Percentiles rank a stretch among this genome's conserved stretches.
phyloP scores from a whole-genome alignment of 805 yeast species.

The Teunomyces atbi region DNA sequence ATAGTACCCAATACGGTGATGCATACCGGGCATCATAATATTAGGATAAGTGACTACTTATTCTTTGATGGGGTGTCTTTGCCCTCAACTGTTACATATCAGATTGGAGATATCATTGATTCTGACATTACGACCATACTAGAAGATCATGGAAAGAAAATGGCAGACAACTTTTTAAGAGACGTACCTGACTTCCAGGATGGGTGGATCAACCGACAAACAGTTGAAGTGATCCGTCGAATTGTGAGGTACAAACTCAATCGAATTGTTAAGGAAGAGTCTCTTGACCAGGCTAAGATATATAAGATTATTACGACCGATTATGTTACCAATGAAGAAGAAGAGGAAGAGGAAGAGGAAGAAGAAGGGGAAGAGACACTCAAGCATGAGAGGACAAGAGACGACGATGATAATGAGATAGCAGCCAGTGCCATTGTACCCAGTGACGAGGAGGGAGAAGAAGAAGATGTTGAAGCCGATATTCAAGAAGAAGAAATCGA shows the following conservation, averaged over 20 bases:
- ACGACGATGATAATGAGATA: conserved; percentile 13
- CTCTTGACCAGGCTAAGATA: conserved; percentile 41
- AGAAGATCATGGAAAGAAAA: conserved; percentile 27
- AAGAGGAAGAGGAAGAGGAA: conserved; percentile 16
- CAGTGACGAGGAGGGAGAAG: conserved; percentile 22
- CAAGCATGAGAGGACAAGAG: conserved; percentile 10
- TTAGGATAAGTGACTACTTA: conserved; percentile 35
- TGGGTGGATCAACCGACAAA: conserved; percentile 76
- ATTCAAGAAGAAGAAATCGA: conserved; percentile 4
- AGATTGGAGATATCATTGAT: conserved; percentile 75
- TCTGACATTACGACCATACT: conserved; percentile 53
- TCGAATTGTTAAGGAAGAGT: conserved; percentile 52
- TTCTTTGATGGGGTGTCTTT: conserved; percentile 69
- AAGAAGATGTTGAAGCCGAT: conserved; percentile 17
- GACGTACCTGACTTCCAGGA: conserved; percentile 49
- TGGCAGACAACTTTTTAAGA: conserved; percentile 33
- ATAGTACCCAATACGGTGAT: conserved; percentile 27
- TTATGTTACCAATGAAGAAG: conserved; percentile 24
- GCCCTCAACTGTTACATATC: conserved; percentile 71
- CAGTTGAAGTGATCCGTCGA: conserved; percentile 62
- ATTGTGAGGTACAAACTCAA: conserved; percentile 71
- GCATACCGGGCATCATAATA: conserved; percentile 8
- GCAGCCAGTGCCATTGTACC: conserved; percentile 21
- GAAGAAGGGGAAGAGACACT: conserved; percentile 16
- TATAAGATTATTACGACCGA: conserved; percentile 44